Evolutionary conservation across 139 green algal genomes (phyloP).

Genomic region (Closterium sp.): DNA sequence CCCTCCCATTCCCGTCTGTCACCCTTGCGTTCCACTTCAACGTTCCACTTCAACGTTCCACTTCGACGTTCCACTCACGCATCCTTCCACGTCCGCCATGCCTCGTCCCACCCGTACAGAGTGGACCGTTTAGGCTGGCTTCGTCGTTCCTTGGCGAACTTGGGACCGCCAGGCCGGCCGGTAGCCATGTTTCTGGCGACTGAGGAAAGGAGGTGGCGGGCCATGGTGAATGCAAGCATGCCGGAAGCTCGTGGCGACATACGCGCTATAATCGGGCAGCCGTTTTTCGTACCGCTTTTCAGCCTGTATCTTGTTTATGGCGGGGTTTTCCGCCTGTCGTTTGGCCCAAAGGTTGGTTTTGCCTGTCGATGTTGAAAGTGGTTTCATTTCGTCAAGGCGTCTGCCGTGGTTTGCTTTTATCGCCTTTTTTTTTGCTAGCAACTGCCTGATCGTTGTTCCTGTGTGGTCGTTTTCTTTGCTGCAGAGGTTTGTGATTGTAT

Average conservation of each 20-base stretch:
- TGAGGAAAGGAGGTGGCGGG: constrained; percentile 68
- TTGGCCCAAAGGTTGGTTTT: constrained; percentile 84
- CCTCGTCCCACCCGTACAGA: background rate
- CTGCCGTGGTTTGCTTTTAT: background rate
- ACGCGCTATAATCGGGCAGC: constrained; percentile 86
- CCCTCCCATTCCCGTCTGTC: background rate
- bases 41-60: background rate
- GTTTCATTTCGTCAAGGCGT: background rate
- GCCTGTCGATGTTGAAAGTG: background rate
- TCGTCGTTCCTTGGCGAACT: constrained; percentile 8
- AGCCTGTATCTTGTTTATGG: constrained; percentile 77
- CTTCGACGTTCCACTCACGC: background rate
- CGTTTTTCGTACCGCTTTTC: constrained; percentile 94
- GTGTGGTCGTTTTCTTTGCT: background rate
- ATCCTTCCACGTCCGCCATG: background rate
- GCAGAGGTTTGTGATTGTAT: constrained; percentile 86
- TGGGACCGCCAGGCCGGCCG: background rate
- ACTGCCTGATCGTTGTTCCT: background rate
- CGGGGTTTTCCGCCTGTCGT: constrained; percentile 86
- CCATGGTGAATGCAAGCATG: constrained; percentile 65
- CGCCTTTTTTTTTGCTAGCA: background rate
- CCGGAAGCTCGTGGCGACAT: constrained; percentile 81
- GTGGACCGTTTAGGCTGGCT: constrained; percentile 8
- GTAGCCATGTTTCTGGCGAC: constrained; percentile 60
- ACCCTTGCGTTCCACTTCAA: background rate